Evolutionary conservation across 2,329 filamentous ascomycete genomes (phyloP), one percentile per base, ranked within the genome.

Genomic region (Botrytis aclada): DNA sequence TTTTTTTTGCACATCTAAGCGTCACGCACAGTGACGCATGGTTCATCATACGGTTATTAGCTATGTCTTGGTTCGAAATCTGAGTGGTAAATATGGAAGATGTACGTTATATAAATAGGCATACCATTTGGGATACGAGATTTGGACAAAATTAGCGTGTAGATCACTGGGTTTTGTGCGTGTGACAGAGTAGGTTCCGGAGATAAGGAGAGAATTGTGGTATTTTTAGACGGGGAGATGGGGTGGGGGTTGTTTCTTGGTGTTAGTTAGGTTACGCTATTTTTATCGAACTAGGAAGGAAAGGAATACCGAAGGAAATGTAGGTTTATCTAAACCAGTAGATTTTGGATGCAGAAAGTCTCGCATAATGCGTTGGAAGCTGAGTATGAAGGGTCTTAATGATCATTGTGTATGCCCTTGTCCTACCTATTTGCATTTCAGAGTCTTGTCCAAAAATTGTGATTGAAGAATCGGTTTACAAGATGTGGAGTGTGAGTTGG

Each of bases 331-430:
- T 54, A 14, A 25, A 2, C 12, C 25, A 5, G 6, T 29, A 18
- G 6, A 8, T n/a, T 18, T 54, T 12, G n/a, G n/a, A 29, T 9
- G 12, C 3, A 29, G 9, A 7, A 9, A 18, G n/a, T 18, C n/a
- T 8, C 4, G 2, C 9, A 32, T 32, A 16, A n/a, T 54, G 25
- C 12, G 12, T 12, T 54, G 2, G 25, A 54, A 54, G 12, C 12
- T n/a, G 47, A n/a, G 0, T 54, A n/a, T n/a, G 0, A n/a, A 51
- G 25, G 22, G 4, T 2, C 0, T 7, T 5, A 51, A 51, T n/a
- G 25, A 3, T 2, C 3, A 54, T n/a, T 16, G 5, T 54, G 12
- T 54, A 14, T 54, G 3, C 5, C 12, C 25, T 54, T 16, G 12
- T 3, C 12, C 12, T 29, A 29, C 3, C 7, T 56, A 7, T 32